These are phyloP conservation scores for Senecio squalidus DNA, from an alignment of 140 eudicot genomes.

Conservation along the genomic window DNA sequence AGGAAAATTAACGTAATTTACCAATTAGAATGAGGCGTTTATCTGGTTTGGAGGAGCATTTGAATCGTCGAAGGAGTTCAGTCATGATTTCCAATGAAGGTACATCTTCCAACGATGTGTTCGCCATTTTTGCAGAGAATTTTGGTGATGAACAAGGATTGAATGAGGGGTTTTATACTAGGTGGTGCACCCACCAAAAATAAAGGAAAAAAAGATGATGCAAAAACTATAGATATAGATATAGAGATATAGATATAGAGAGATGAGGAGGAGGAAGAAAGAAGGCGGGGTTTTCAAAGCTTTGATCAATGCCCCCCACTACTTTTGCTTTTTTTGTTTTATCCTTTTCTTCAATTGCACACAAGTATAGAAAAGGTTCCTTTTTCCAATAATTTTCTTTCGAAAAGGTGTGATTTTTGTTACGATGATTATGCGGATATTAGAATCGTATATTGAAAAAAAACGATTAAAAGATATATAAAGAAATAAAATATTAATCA, in stretches of 20 bases:
- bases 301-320: constrained; percentile 12
- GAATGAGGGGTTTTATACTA: constrained; percentile 1
- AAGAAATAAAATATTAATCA: too few relatives aligned
- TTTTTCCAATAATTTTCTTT: too few relatives aligned
- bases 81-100: constrained; percentile 74
- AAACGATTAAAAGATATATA: neutral
- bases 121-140: constrained; percentile 32
- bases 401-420: too few relatives aligned
- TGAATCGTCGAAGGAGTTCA: constrained; percentile 95
- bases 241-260: neutral
- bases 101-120: constrained; percentile 72
- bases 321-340: constrained; percentile 18
- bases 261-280: constrained; percentile 19
- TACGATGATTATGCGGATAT: too few relatives aligned
- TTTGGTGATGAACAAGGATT: neutral
- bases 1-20: constrained; percentile 5
- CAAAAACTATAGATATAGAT: neutral
- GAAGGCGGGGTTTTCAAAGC: constrained; percentile 44
- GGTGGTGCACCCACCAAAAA: constrained; percentile 23
- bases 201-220: neutral
- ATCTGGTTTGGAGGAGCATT: constrained; percentile 82
- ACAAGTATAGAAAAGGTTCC: neutral
- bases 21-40: constrained; percentile 96
- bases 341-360: neutral
- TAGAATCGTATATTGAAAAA: too few relatives aligned